phyloP scores from a whole-genome alignment of 768 basidiomycete genomes.

The Rhizopogon vesiculosus region DNA sequence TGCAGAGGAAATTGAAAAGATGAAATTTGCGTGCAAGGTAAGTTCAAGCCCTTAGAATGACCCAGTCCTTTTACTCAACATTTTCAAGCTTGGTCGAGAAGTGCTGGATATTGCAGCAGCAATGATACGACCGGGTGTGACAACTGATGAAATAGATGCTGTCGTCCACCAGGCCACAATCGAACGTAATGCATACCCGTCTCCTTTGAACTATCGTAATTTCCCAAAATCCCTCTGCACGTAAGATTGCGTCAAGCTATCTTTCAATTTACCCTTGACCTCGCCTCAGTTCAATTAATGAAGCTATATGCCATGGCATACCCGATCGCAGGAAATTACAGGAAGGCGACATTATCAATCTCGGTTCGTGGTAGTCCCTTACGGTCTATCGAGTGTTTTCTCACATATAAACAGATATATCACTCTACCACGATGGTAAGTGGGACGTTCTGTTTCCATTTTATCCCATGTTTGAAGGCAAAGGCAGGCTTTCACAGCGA shows the following conservation, averaged over 20 bases:
- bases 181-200: slow-evolving; percentile 90
- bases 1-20: slow-evolving; percentile 78
- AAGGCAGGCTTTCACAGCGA: slow-evolving; percentile 82
- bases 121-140: slow-evolving; percentile 83
- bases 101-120: slow-evolving; percentile 92
- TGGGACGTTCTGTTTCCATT: neutral
- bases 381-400: slow-evolving; percentile 8
- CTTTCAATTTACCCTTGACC: slow-evolving; percentile 1
- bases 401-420: slow-evolving; percentile 52
- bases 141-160: slow-evolving; percentile 92
- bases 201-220: slow-evolving; percentile 84
- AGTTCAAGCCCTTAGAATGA: slow-evolving; percentile 26
- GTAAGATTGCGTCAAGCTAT: slow-evolving; percentile 40
- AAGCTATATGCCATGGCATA: slow-evolving; percentile 96
- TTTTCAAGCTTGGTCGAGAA: slow-evolving; percentile 73
- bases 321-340: slow-evolving; percentile 79
- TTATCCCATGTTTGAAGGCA: slow-evolving; percentile 1
- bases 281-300: slow-evolving; percentile 74
- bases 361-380: slow-evolving; percentile 47
- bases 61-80: neutral
- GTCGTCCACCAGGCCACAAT: slow-evolving; percentile 91
- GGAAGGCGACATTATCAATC: slow-evolving; percentile 96
- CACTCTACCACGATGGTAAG: slow-evolving; percentile 73
- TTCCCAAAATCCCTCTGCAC: slow-evolving; percentile 98
- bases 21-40: slow-evolving; percentile 84